Percentiles rank a stretch among this genome's conserved stretches.
Conservation (phyloP, 2,329 filamentous ascomycete species). For the Biscogniauxia mediterranea region DNA sequence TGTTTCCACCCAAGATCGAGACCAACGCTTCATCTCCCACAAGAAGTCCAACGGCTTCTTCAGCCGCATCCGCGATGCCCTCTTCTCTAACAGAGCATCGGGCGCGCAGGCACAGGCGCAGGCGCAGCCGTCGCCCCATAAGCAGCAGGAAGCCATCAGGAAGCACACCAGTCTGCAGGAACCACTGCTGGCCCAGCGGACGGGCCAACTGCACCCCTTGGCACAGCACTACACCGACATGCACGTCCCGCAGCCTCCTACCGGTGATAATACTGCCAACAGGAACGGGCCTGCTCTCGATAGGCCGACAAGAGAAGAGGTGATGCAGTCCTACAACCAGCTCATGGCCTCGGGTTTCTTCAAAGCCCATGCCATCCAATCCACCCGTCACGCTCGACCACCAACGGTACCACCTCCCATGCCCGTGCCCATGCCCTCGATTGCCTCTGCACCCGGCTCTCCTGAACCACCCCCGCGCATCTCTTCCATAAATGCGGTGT, state of each 20-base stretch:
- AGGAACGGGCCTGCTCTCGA: slow-evolving; percentile 10
- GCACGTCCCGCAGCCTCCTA: slow-evolving; percentile 18
- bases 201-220: background rate
- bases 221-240: slow-evolving; percentile 3
- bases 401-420: slow-evolving; percentile 8
- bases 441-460: slow-evolving; percentile 17
- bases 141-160: slow-evolving; percentile 21
- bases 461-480: slow-evolving; percentile 21
- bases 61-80: slow-evolving; percentile 29
- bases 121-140: slow-evolving; percentile 5
- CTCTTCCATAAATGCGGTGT: slow-evolving; percentile 17
- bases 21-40: slow-evolving; percentile 19
- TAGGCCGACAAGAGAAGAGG: slow-evolving; percentile 46
- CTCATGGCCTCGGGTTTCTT: slow-evolving; percentile 60
- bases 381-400: slow-evolving; percentile 45
- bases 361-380: slow-evolving; percentile 55
- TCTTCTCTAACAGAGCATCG: slow-evolving; percentile 19
- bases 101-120: slow-evolving; percentile 3
- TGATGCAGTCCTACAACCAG: slow-evolving; percentile 55
- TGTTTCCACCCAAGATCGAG: slow-evolving; percentile 4
- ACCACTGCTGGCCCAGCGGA: slow-evolving; percentile 9
- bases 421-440: slow-evolving; percentile 11
- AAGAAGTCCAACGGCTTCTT: slow-evolving; percentile 33
- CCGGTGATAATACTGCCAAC: background rate
- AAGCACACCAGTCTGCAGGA: slow-evolving; percentile 34